A percentile compares a stretch with the other conserved stretches of the same genome.
Evolutionary conservation across 352 stramenopile species (phyloP).

Genomic region (Blastocystis sp.): DNA sequence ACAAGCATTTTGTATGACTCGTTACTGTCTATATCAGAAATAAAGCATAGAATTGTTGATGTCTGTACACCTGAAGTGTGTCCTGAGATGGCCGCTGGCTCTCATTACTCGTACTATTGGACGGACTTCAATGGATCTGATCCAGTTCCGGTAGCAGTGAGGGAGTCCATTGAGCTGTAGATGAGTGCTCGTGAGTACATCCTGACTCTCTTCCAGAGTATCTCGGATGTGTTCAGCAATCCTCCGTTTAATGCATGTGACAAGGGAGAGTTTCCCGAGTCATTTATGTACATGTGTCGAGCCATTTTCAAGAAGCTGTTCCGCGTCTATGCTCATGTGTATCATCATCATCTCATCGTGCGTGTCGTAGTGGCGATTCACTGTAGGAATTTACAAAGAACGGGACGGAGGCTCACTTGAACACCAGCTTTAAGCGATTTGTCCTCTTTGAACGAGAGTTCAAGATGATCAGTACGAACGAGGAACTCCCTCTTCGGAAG

Average conservation of each 20-base stretch:
- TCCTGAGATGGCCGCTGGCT: conserved; percentile 43
- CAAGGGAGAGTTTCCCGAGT: conserved; percentile 31
- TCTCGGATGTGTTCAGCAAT: conserved; percentile 13
- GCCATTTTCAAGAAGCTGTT: conserved; percentile 77
- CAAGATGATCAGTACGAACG: conserved; percentile 74
- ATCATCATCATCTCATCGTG: conserved; percentile 69
- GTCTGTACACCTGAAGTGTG: conserved; percentile 6
- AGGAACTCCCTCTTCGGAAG: conserved; percentile 75
- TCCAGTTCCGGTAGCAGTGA: not conserved
- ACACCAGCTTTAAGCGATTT: conserved; percentile 81
- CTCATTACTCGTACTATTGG: conserved; percentile 60
- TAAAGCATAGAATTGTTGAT: not conserved
- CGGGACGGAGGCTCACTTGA: conserved; percentile 75
- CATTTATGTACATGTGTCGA: conserved; percentile 17
- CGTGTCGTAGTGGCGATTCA: not conserved
- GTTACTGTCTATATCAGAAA: not conserved
- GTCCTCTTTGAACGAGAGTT: conserved; percentile 76
- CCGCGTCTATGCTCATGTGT: conserved; percentile 77
- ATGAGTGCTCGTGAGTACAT: conserved; percentile 47
- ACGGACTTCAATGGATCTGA: conserved; percentile 45
- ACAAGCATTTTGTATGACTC: conserved; percentile 32
- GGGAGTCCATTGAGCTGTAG: not conserved
- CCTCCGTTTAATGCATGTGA: conserved; percentile 1
- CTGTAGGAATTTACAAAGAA: conserved; percentile 71
- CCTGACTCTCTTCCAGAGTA: conserved; percentile 16